Evolutionary conservation across 2,329 filamentous ascomycete genomes (phyloP).

Genomic region (Aspergillus ochraceoroseus): DNA sequence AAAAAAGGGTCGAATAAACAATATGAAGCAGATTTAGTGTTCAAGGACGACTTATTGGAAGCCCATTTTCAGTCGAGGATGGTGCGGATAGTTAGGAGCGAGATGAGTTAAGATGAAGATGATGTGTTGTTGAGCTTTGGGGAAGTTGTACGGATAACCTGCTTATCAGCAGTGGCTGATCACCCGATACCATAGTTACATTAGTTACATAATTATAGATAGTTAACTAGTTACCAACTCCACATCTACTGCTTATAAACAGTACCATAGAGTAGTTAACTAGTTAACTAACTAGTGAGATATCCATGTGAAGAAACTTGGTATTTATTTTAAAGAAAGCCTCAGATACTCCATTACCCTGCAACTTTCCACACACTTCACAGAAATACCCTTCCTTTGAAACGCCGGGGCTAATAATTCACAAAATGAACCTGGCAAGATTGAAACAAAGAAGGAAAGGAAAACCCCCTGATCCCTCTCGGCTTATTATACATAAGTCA

Average conservation of each 20-base stretch:
- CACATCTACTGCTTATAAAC: no score
- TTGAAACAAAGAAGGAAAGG: background rate
- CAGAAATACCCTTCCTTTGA: slow-evolving; percentile 7
- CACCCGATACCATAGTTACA: background rate
- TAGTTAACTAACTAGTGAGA: no score
- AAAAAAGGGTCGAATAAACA: no score
- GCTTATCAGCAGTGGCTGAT: slow-evolving; percentile 8
- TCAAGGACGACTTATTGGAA: slow-evolving; percentile 1
- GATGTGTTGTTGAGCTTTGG: background rate
- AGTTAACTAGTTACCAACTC: no score
- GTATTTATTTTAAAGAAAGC: no score
- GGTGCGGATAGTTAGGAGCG: no score
- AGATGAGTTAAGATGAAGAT: background rate
- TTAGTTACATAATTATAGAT: no score
- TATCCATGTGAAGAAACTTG: background rate
- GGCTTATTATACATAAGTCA: slow-evolving; percentile 21
- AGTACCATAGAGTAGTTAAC: no score
- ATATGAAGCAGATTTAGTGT: background rate
- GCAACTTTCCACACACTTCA: slow-evolving; percentile 6
- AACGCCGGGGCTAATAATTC: slow-evolving; percentile 20
- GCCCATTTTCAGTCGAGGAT: background rate
- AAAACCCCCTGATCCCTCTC: slow-evolving; percentile 1
- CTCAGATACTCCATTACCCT: slow-evolving; percentile 2
- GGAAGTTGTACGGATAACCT: no score
- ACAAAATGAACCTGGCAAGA: slow-evolving; percentile 5